Evolutionary conservation across 257 asterid species (phyloP).

Genomic region (Asclepias syriaca): DNA sequence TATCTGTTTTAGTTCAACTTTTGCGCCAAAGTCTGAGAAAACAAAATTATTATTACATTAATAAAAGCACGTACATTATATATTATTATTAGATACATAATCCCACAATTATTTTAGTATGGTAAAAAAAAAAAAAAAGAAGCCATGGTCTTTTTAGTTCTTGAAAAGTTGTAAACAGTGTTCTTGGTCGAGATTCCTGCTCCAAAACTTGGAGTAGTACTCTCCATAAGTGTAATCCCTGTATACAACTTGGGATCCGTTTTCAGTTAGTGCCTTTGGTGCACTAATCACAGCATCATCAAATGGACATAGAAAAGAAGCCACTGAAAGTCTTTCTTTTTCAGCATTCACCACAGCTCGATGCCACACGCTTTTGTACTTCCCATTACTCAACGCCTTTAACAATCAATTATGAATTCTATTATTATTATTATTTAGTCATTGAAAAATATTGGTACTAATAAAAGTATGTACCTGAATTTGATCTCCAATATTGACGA

Average conservation of each 20-base stretch:
- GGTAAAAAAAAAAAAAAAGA: too few relatives aligned
- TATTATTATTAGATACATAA: too few relatives aligned
- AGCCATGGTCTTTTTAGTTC: slow-evolving; percentile 25
- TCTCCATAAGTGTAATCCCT: slow-evolving; percentile 63
- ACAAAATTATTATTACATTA: too few relatives aligned
- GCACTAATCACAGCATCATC: slow-evolving; percentile 57
- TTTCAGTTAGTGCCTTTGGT: slow-evolving; percentile 45
- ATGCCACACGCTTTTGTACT: slow-evolving; percentile 85
- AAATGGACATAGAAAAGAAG: slow-evolving; percentile 87
- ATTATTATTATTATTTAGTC: too few relatives aligned
- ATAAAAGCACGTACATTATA: too few relatives aligned
- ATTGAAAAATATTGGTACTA: too few relatives aligned
- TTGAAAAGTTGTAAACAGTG: slow-evolving; percentile 77
- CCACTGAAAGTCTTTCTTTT: slow-evolving; percentile 61
- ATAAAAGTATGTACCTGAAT: slow-evolving; percentile 45
- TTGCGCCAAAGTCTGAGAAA: too few relatives aligned
- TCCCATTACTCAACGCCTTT: slow-evolving; percentile 74
- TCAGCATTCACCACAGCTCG: slow-evolving; percentile 74
- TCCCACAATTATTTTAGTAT: too few relatives aligned
- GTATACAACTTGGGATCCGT: slow-evolving; percentile 37
- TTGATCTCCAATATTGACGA: slow-evolving; percentile 82
- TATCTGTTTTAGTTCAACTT: too few relatives aligned
- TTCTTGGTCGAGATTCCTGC: slow-evolving; percentile 69
- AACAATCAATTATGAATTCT: too few relatives aligned
- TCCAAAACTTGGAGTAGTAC: slow-evolving; percentile 88